Evolutionary conservation across 768 basidiomycete genomes (phyloP).

Genomic region (Rubroboletus pulcherrimus): DNA sequence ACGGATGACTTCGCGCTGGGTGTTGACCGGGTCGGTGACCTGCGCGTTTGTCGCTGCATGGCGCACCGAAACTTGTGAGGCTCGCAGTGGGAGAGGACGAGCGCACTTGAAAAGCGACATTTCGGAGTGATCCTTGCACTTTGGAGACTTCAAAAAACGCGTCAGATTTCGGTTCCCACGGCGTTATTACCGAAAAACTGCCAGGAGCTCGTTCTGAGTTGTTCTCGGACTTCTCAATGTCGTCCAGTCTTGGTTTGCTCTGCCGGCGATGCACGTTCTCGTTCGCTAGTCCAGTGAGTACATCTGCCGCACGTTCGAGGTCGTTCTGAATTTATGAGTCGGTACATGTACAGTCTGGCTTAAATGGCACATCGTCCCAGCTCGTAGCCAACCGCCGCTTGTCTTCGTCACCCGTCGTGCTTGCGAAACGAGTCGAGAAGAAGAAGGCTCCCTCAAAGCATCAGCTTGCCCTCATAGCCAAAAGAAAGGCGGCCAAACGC

Average conservation of each 20-base stretch:
- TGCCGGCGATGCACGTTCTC: conserved; percentile 25
- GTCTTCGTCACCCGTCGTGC: conserved; percentile 44
- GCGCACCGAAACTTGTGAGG: conserved; percentile 36
- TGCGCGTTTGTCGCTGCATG: conserved; percentile 37
- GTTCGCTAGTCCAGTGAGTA: conserved; percentile 17
- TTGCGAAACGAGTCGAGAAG: conserved; percentile 48
- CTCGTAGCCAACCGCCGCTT: conserved; percentile 34
- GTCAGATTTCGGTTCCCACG: conserved; percentile 23
- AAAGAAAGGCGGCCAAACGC: conserved; percentile 52
- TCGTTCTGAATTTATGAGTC: background rate
- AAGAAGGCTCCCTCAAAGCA: conserved; percentile 67
- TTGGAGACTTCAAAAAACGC: background rate
- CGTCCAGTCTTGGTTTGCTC: conserved; percentile 19
- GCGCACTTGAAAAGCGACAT: conserved; percentile 42
- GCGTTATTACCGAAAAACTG: background rate
- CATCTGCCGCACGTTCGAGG: background rate
- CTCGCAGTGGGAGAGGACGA: conserved; percentile 33
- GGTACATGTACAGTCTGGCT: background rate
- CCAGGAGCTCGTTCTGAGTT: background rate
- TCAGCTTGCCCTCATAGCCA: conserved; percentile 60
- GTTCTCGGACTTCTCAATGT: conserved; percentile 14
- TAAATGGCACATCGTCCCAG: background rate
- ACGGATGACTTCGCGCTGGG: conserved; percentile 69
- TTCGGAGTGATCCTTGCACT: background rate
- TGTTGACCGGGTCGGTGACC: conserved; percentile 40